Base-by-base conservation (phyloP, 768 basidiomycete species). In the Antrodiella citrinella region DNA sequence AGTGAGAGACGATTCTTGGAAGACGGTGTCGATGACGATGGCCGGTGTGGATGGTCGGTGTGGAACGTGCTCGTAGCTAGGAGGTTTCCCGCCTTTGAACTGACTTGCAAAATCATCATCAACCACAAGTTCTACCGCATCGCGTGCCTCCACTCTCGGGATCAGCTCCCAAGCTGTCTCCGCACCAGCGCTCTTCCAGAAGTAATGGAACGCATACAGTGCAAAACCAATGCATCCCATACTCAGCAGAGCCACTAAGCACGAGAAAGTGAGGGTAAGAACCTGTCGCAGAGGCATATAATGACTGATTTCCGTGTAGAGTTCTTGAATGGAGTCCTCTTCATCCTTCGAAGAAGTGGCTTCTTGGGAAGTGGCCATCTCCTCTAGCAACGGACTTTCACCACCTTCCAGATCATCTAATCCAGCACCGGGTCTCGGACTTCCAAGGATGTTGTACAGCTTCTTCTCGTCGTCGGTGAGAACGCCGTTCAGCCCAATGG, bases 401-500 rank as follows among this genome's bases (percentile, higher is more conserved):
- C 7, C 50, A 9, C 26, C 42, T 30, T 64, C 58, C 7, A 60
- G 48, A 19, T 61, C 57, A 15, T 55, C 38, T 22, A 65, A 51
- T 23, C 44, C 47, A 10, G 48, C 54, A 3, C 51, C 51, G 12
- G 56, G 48, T 15, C 48, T 54, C 20, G 46, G 18, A 18, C 24
- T 43, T 1, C 47, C 41, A 38, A 65, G 45, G 42, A 58, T 49
- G 20, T 63, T 62, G 24, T 60, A 65, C 19, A 60, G 49, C 26
- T 51, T 54, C 47, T 57, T 59, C 48, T 65, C 66, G 22, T 65
- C 64, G 18, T 61, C 53, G 26, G 63, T 51, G 21, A 49, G 52
- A 15, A 49, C 53, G 40, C 22, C 54, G 44, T 48, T 50, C 26
- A 58, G 45, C 50, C 54, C 55, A 44, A 62, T 60, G 40, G 59